Evolutionary conservation across 306 rosid genomes (phyloP), one percentile per base, ranked within the genome.

Genomic region (Clitoria ternatea): DNA sequence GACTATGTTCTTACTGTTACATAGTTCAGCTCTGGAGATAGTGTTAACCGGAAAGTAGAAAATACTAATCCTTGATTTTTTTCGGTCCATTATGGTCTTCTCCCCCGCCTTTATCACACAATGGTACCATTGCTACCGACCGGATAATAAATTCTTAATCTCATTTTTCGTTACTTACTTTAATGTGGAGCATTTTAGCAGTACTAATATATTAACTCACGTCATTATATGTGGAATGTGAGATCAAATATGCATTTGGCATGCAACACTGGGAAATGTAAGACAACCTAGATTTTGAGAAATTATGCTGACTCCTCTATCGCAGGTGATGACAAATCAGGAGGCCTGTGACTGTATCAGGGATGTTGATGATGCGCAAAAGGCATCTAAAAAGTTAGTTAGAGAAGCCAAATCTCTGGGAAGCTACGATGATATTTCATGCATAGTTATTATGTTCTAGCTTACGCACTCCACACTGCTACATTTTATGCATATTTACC

Each of bases 241-340:
- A 22, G 9, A 39, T 37, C 0, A 30, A 40, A 43, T 44, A 65
- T 8, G 71, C 57, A 42, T 42, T 27, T 10, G 72, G 1, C n/a
- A n/a, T 49, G 5, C 23, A 49, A 32, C 35, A 35, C 19, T 9
- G 30, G 27, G 4, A 54, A 27, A 53, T 52, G 32, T n/a, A 27
- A 55, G 63, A 3, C 36, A 54, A 30, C 39, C 27, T 18, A 7
- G 44, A 59, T 57, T 27, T 15, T 73, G 45, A 29, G 19, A 37
- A 49, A 66, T 8, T 6, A 30, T 44, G 7, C 7, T 75, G 48
- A 44, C 22, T 23, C 24, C 11, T 53, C 2, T 30, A 24, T 29
- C 67, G 67, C 75, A 90, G 91, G 90, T 88, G 65, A 88, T 88
- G 82, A 74, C 89, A 52, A 90, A 84, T 72, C 80, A 88, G 22